A percentile compares a stretch with the other conserved stretches of the same genome.
Conservation (phyloP, 192 early-diverging fungal species). For the Mortierella alpina region DNA sequence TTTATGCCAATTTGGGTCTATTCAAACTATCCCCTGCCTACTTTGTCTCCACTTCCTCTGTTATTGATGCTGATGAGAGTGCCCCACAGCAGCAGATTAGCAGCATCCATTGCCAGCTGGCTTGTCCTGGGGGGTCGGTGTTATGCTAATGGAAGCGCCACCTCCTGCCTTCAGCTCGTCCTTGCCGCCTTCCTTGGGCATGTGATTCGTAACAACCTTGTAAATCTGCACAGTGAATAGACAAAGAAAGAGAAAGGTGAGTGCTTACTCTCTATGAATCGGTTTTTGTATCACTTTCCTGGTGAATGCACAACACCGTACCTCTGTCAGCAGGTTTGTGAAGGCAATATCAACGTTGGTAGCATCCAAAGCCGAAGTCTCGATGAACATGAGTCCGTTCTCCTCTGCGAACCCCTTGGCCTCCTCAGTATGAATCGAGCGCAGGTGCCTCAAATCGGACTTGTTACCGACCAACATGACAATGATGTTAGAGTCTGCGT, state of each 20-base stretch:
- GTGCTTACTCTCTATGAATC: neutral
- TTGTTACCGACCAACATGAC: conserved; percentile 97
- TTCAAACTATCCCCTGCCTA: too few species aligned
- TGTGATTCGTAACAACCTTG: conserved; percentile 57
- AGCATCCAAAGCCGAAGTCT: conserved; percentile 82
- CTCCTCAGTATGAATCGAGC: conserved; percentile 82
- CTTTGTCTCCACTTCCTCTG: too few species aligned
- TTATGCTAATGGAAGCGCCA: conserved; percentile 53
- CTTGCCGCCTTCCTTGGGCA: conserved; percentile 54
- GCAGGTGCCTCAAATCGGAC: conserved; percentile 81
- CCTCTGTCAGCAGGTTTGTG: conserved; percentile 53
- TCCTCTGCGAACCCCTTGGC: conserved; percentile 86
- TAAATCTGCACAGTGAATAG: conserved; percentile 27
- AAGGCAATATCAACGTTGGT: conserved; percentile 92
- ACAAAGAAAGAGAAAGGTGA: neutral
- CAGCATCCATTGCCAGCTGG: conserved; percentile 54
- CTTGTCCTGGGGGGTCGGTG: conserved; percentile 52
- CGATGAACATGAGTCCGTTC: conserved; percentile 84
- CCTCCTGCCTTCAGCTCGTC: conserved; percentile 58
- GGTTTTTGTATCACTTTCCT: neutral
- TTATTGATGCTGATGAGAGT: too few species aligned
- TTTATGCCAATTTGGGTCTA: too few species aligned
- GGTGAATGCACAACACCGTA: conserved; percentile 7
- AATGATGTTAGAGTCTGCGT: conserved; percentile 93
- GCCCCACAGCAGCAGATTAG: conserved; percentile 8